phyloP scores from a whole-genome alignment of 2,329 filamentous ascomycete genomes.

The Blastomyces parvus region DNA sequence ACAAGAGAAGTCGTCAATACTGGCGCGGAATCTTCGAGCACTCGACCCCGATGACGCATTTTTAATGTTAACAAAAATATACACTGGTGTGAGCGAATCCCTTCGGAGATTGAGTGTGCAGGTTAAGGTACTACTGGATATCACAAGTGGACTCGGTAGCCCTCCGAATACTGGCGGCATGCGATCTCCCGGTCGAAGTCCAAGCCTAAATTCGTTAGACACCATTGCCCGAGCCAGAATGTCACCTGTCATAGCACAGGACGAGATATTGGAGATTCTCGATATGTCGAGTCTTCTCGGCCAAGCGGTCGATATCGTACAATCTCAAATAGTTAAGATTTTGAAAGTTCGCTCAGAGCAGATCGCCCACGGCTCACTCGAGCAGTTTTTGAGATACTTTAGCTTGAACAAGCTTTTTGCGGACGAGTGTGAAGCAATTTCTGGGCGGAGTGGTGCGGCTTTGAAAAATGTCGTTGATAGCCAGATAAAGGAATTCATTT shows the following conservation, averaged over 20 bases:
- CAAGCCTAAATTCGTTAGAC: constrained; percentile 32
- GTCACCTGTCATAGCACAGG: constrained; percentile 35
- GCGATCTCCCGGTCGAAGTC: constrained; percentile 43
- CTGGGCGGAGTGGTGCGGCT: constrained; percentile 50
- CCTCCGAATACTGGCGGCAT: constrained; percentile 6
- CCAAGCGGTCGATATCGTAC: constrained; percentile 57
- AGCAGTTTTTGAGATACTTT: constrained; percentile 54
- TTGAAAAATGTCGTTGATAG: constrained; percentile 53
- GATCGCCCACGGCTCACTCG: constrained; percentile 45
- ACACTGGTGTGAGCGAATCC: constrained; percentile 79
- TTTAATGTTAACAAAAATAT: constrained; percentile 69
- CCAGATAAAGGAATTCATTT: constrained; percentile 55
- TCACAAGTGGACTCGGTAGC: constrained; percentile 53
- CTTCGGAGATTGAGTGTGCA: constrained; percentile 77
- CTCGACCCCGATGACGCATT: constrained; percentile 79
- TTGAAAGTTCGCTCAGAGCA: constrained; percentile 55
- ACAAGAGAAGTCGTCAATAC: constrained; percentile 79
- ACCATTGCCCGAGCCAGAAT: constrained; percentile 27
- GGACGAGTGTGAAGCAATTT: constrained; percentile 58
- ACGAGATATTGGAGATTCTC: constrained; percentile 53
- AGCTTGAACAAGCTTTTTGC: constrained; percentile 55
- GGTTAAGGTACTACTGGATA: constrained; percentile 88
- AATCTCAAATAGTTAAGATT: constrained; percentile 54
- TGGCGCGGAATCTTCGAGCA: constrained; percentile 78
- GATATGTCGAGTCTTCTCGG: constrained; percentile 57